Evolutionary conservation across 2,329 filamentous ascomycete species (phyloP).

Genomic region (Aspergillus luchuensis): DNA sequence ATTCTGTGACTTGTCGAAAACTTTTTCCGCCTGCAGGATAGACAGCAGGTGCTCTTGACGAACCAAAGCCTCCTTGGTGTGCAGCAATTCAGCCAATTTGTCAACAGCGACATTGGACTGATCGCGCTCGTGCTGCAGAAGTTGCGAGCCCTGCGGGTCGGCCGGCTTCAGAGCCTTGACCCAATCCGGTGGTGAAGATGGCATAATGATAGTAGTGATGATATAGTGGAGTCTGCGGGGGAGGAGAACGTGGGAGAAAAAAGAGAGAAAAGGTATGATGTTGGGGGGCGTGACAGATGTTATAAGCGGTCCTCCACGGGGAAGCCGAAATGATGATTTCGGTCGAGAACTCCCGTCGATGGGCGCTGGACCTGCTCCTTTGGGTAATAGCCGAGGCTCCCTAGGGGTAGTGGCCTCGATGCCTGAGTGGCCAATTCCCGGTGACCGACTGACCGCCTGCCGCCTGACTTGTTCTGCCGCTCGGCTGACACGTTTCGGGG

Average conservation of each 20-base stretch:
- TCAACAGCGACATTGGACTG: conserved; percentile 68
- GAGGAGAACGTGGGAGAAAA: conserved; percentile 5
- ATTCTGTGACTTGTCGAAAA: conserved; percentile 78
- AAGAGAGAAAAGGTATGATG: neutral
- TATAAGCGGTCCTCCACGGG: conserved; percentile 10
- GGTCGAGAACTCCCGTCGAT: conserved; percentile 5
- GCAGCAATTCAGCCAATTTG: conserved; percentile 68
- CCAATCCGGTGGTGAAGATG: conserved; percentile 59
- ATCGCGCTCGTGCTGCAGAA: conserved; percentile 68
- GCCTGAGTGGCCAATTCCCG: conserved; percentile 3
- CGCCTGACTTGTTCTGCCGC: too few relatives aligned
- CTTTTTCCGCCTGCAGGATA: conserved; percentile 66
- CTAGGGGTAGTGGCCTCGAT: neutral
- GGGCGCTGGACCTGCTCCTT: conserved; percentile 16
- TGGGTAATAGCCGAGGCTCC: conserved; percentile 28
- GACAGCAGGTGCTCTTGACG: conserved; percentile 62
- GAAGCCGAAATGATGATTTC: neutral
- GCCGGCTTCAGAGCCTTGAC: conserved; percentile 68
- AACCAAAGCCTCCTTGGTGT: conserved; percentile 66
- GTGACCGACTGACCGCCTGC: neutral
- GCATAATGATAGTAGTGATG: conserved; percentile 29
- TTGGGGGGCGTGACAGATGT: neutral
- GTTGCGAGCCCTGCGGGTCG: conserved; percentile 67
- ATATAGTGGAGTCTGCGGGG: neutral
- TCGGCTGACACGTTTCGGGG: too few relatives aligned